Evolutionary conservation across 202 grass and related monocot species (phyloP), one percentile per base, ranked within the genome.

Genomic region (Carex sylvatica): DNA sequence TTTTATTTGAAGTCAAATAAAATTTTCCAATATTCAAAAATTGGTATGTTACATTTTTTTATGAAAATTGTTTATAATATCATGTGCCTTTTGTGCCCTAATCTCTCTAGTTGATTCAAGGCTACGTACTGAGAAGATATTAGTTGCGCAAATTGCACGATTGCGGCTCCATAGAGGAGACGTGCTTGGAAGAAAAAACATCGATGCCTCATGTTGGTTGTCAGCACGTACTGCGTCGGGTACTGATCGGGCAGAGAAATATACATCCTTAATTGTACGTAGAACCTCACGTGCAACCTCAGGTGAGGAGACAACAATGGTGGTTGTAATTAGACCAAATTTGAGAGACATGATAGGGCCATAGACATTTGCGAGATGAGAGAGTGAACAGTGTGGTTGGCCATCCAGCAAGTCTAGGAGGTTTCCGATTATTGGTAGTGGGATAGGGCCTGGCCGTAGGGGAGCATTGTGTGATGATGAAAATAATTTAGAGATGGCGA

Each of bases 271-370:
- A 79, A 46, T 67, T 52, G n/a, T n/a, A n/a, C 89, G 89, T 40
- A 93, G 85, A 7, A 82, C 87, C 58, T 93, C 91, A 23, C 84
- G 78, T 13, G 91, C 89, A 22, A 70, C 84, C 0, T 83, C 61
- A 0, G 89, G 72, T 36, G 91, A 87, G 15, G 91, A 84, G 14
- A 68, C 75, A 19, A 93, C 82, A 70, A 93, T 15, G 51, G 87
- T 74, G 1, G 35, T 53, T 53, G 70, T 46, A 1, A n/a, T n/a
- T n/a, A 88, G 38, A 62, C 91, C 91, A 42, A 93, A 74, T 70
- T 84, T 76, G 33, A 93, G 33, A 28, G 82, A 87, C 84, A 93
- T 91, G 14, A 93, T 65, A 4, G 91, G 91, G 7, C 91, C 91
- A 77, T 93, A 65, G 36, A 30, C 55, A 42, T 0, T 54, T 0